Percentiles rank a stretch among this genome's conserved stretches.
Evolutionary conservation across 2,329 filamentous ascomycete genomes (phyloP).

Genomic region (Aspergillus sp.): DNA sequence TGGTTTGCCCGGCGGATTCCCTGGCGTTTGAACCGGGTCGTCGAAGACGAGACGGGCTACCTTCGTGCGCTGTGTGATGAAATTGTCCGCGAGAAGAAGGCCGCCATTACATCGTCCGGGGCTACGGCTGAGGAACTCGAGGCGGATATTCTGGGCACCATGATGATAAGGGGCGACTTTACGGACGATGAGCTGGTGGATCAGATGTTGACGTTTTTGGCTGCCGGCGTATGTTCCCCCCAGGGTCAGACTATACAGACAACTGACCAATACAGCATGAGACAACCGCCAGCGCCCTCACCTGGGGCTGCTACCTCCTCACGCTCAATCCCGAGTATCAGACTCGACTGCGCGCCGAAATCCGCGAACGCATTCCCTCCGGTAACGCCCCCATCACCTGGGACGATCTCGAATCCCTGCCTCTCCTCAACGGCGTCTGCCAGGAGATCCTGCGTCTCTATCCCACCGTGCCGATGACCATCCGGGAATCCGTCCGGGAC

Average conservation of each 20-base stretch:
- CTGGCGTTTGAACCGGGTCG: conserved; percentile 23
- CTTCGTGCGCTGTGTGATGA: conserved; percentile 27
- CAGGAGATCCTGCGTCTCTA: conserved; percentile 57
- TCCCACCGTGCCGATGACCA: conserved; percentile 33
- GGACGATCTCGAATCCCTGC: conserved; percentile 55
- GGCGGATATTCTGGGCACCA: conserved; percentile 32
- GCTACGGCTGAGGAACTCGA: conserved; percentile 33
- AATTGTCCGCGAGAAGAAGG: conserved; percentile 27
- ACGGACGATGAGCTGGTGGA: conserved; percentile 33
- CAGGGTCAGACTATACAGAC: no score
- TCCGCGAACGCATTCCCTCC: conserved; percentile 40
- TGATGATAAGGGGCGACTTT: conserved; percentile 32
- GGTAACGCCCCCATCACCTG: conserved; percentile 19
- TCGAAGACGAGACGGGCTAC: conserved; percentile 23
- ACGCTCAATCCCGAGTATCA: conserved; percentile 41
- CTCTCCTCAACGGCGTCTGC: conserved; percentile 70
- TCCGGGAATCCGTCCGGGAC: conserved; percentile 33
- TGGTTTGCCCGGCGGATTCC: conserved; percentile 45
- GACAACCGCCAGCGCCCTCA: conserved; percentile 48
- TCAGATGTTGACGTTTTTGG: conserved; percentile 36
- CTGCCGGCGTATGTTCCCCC: conserved; percentile 25
- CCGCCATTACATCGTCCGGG: conserved; percentile 17
- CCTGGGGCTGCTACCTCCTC: conserved; percentile 48
- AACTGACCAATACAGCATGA: conserved; percentile 34
- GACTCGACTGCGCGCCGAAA: conserved; percentile 40